Conservation (phyloP, 441 rosid genomes). For the Heliophila coronopifolia region DNA sequence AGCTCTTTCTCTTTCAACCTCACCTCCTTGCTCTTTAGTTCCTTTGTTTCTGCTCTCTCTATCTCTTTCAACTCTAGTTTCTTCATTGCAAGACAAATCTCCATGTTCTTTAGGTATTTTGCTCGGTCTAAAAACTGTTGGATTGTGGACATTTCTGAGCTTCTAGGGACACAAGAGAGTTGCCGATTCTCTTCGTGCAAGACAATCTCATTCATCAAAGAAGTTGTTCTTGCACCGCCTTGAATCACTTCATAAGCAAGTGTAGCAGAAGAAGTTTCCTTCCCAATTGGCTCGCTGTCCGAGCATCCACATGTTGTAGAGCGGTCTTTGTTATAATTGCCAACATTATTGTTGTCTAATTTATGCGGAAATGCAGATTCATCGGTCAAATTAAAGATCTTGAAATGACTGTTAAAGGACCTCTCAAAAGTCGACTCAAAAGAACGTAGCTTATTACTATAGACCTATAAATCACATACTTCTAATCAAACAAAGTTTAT, state of each 20-base stretch:
- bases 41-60: constrained; percentile 43
- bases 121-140: constrained; percentile 56
- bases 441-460: constrained; percentile 56
- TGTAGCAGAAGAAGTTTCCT: constrained; percentile 10
- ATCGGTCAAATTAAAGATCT: constrained; percentile 61
- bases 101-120: constrained; percentile 63
- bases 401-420: constrained; percentile 77
- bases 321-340: constrained; percentile 24
- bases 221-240: constrained; percentile 27
- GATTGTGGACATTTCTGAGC: constrained; percentile 29
- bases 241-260: constrained; percentile 34
- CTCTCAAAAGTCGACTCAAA: constrained; percentile 66
- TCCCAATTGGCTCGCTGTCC: constrained; percentile 11
- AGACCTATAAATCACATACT: constrained; percentile 49
- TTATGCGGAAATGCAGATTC: constrained; percentile 34
- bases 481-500: not conserved
- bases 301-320: constrained; percentile 32
- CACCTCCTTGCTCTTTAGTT: constrained; percentile 65
- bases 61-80: too few relatives aligned
- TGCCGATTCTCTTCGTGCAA: constrained; percentile 33
- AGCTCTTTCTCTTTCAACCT: constrained; percentile 39
- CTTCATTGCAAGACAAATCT: constrained; percentile 50
- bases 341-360: constrained; percentile 25
- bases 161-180: constrained; percentile 33
- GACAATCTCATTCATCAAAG: constrained; percentile 36